Base-by-base conservation (phyloP, 352 stramenopile genomes). In the Phytophthora parvispora region DNA sequence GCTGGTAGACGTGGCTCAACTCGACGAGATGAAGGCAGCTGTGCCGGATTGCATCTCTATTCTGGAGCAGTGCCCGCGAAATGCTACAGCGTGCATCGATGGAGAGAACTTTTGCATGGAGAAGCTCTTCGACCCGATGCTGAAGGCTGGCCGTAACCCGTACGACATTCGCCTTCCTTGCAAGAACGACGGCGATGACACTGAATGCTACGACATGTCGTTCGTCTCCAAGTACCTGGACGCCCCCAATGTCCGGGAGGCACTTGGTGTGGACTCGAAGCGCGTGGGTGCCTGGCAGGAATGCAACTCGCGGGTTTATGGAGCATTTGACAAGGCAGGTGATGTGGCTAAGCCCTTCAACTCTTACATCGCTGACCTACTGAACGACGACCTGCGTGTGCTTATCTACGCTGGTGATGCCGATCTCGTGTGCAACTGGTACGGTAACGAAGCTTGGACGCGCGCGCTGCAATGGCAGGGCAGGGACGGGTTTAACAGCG, bases 321-420 rank as follows among this genome's bases (percentile, higher is more conserved):
- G 83, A 43, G 84, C 87, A 18, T 99, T 99, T 64, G 74, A 60
- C 6, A 45, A 57, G 9, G 64, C 83, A 24, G 75, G 68, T 29
- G 95, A 99, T 72, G 95, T 82, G 80, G 97, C 98, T 83, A 94
- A 97, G 64, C 80, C 95, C 20, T 98, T 96, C 67, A 81, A 87
- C 28, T 53, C 75, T 9, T 91, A 92, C 51, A 74, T 99, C 10
- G 80, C 84, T 0, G 88, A 97, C 32, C 65, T 99, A 54, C 75
- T 99, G 18, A 59, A 91, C 32, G 78, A 71, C 22, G 65, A 49
- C 16, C 61, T 91, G 4, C 84, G 84, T 5, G 94, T 98, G 7
- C 80, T 99, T 13, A 94, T 99, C 50, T 99, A 99, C 83, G 92
- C 93, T 12, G 97, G 97, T 43, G 97, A 99, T 74, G 83, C 94